Base-by-base conservation (phyloP, 192 early-diverging fungal species). In the Coemansia sp. region DNA sequence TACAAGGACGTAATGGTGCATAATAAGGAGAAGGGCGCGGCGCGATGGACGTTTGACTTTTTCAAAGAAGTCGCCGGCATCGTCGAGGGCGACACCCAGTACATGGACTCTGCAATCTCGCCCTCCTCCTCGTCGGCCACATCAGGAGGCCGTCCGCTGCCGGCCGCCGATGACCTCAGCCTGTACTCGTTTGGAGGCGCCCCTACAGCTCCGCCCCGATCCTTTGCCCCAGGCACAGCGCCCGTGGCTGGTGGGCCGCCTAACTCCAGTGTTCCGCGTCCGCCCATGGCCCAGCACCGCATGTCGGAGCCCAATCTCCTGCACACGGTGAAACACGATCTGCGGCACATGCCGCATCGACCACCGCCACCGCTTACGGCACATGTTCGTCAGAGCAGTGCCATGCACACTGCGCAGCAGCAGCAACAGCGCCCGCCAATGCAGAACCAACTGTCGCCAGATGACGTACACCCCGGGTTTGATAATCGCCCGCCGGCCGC, bases 41-140 rank as follows among this genome's bases (percentile, higher is more conserved):
- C 81, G 6, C 69, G 81, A 3, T 83, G 81, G 81, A 83, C 81
- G 0, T 83, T 83, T 78, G 81, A 83, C 42, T 83, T 83, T 40
- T 83, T 83, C 64, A 78, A 78, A 41, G 72, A 83, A 11, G 81
- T 83, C 0, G 81, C 81, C 3, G 71, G 63, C 7, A 83, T 83
- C 6, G 70, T 83, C 39, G 76, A 78, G 16, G 67, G 76, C 40
- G 81, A 83, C 27, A 31, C 69, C 27, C 74, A 82, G 71, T 70
- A 64, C 35, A 73, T 81, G 70, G 79, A 81, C 17, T 57, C 62
- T 40, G 63, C 78, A 19, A 46, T 70, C 19, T 73, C 74, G 24
- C 60, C 74, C 11, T 64, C 59, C 37, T 66, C 70, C 21, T 56
- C 56, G 9, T 63, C 74, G 14, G 62, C 42, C n/a, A 17, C 50